phyloP scores from a whole-genome alignment of 768 basidiomycete genomes.

The Melanogaster broomeanus region DNA sequence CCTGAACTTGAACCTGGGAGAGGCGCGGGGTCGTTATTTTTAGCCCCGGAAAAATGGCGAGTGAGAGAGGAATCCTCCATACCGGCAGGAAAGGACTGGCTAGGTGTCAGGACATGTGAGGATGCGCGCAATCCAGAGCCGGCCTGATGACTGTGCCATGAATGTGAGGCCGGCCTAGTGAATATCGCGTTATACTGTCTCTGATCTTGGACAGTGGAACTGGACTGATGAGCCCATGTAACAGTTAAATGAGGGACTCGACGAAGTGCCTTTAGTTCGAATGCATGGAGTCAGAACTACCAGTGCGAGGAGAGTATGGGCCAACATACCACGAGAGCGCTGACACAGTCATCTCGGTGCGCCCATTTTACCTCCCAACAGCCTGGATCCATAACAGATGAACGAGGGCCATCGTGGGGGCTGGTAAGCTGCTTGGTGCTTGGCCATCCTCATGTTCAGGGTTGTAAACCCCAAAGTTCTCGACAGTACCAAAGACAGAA shows the following conservation, averaged over 20 bases:
- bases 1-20: neutral
- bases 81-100: slow-evolving; percentile 11
- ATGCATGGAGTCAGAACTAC: slow-evolving; percentile 3
- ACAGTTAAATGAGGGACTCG: slow-evolving; percentile 70
- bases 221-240: slow-evolving; percentile 77
- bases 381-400: slow-evolving; percentile 52
- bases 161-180: slow-evolving; percentile 5
- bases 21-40: neutral
- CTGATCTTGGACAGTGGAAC: slow-evolving; percentile 13
- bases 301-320: neutral
- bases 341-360: slow-evolving; percentile 73
- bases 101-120: slow-evolving; percentile 17
- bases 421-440: slow-evolving; percentile 31
- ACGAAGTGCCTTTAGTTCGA: slow-evolving; percentile 56
- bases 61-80: neutral
- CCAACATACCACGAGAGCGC: slow-evolving; percentile 64
- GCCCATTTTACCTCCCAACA: slow-evolving; percentile 84
- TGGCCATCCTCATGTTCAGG: slow-evolving; percentile 21
- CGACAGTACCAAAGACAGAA: slow-evolving; percentile 64
- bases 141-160: slow-evolving; percentile 20
- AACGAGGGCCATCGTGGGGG: slow-evolving; percentile 62
- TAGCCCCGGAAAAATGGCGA: neutral
- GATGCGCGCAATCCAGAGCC: slow-evolving; percentile 9
- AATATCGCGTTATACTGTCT: slow-evolving; percentile 11
- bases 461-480: slow-evolving; percentile 46